A percentile compares a stretch with the other conserved stretches of the same genome.
These are phyloP conservation scores for Linanthus parryae DNA, from an alignment of 148 eudicot genomes.

Conservation along the genomic window DNA sequence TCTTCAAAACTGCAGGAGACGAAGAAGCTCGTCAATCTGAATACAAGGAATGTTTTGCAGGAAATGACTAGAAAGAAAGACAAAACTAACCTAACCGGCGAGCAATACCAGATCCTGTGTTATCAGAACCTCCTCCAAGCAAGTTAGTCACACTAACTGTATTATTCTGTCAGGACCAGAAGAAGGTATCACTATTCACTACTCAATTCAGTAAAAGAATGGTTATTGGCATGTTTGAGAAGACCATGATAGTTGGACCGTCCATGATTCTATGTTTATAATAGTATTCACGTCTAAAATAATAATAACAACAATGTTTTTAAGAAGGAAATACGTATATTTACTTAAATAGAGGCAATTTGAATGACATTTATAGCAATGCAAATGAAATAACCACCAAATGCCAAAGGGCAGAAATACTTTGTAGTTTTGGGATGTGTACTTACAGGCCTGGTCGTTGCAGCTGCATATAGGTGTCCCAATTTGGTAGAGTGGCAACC, in stretches of 20 bases:
- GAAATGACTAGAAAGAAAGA: not conserved
- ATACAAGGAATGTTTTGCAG: not conserved
- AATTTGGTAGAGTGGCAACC: constrained; percentile 54
- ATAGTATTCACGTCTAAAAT: not conserved
- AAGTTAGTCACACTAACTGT: constrained; percentile 62
- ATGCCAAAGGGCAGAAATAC: too few relatives aligned
- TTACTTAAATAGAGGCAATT: not conserved
- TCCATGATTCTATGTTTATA: not conserved
- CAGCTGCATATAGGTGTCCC: constrained; percentile 56
- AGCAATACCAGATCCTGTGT: constrained; percentile 80
- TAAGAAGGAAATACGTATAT: not conserved
- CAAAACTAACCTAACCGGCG: constrained; percentile 60
- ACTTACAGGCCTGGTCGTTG: constrained; percentile 53
- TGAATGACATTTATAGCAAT: not conserved
- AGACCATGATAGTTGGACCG: not conserved
- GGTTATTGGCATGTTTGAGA: not conserved
- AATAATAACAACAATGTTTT: not conserved
- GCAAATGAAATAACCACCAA: constrained; percentile 6
- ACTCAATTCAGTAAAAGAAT: too few relatives aligned
- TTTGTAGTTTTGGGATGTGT: too few relatives aligned
- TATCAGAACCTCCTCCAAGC: constrained; percentile 79
- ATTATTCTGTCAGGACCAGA: constrained; percentile 42
- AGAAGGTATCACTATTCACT: not conserved
- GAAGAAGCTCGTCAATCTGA: constrained; percentile 5
- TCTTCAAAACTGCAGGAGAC: constrained; percentile 53